Base-by-base conservation (phyloP, 495 filamentous ascomycete species). In the Xylona heveae region DNA sequence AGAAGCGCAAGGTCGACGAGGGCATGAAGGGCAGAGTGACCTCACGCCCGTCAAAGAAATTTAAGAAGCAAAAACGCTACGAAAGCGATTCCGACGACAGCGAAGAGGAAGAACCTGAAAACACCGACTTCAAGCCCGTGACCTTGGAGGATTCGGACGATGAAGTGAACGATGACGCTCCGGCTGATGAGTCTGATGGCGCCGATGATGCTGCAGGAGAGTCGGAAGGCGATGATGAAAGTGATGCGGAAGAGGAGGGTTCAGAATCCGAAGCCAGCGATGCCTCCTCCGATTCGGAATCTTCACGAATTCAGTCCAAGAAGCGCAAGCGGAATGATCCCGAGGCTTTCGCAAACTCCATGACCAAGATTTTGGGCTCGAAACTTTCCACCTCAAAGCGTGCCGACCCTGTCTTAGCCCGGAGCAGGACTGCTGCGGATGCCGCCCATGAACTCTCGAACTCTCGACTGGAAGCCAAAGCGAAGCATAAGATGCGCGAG, bases 311-410 rank as follows among this genome's bases (percentile, higher is more conserved):
- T 24, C 38, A 40, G 42, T 30, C 29, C 31, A 40, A 52, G 35
- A 61, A 62, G 39, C 36, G 57, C 14, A 88, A 92, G 49, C 78
- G 82, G 39, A 85, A 93, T 49, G 84, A 97, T 53, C 82, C 88
- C 8, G 55, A 62, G 34, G 81, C 77, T 28, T 94, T 97, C 55
- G 78, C 83, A 5, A 83, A 70, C 15, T 85, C 82, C 24, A 88
- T 97, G 46, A 70, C 73, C 41, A 82, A 82, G 45, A 95, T 97
- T 54, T 63, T 97, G 14, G 61, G 65, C 19, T 78, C 77, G 34
- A 95, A 95, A 54, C 61, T 95, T 2, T 71, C 83, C 0, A 71
- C 65, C 5, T 64, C 73, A 9, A 74, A 78, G 37, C 77, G 84
- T 13, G 59, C 66, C 25, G 90, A 97, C 43, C 90, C 88, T 0